phyloP scores from a whole-genome alignment of 345 rosid species.

The Gynandropsis gynandra region DNA sequence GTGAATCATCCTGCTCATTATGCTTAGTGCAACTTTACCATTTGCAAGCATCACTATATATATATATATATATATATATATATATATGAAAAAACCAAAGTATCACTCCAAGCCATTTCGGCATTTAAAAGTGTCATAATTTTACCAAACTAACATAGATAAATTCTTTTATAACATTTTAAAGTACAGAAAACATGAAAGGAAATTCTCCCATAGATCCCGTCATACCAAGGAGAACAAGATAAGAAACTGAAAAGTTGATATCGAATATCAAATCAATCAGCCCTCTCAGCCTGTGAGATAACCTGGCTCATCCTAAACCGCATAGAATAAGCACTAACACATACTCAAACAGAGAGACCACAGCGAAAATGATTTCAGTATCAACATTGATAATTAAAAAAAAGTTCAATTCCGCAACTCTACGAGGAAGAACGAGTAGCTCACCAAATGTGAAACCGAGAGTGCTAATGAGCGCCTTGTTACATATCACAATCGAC shows the following conservation, averaged over 20 bases:
- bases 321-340: not conserved
- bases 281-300: not conserved
- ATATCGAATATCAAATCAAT: constrained; percentile 1
- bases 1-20: constrained; percentile 8
- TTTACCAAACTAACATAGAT: not conserved
- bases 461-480: constrained; percentile 96
- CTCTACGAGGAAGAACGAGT: not conserved
- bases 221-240: not conserved
- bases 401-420: not conserved
- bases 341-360: constrained; percentile 4
- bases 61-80: constrained; percentile 1
- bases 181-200: not conserved
- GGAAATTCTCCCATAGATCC: constrained; percentile 4
- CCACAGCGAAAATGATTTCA: not conserved
- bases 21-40: constrained; percentile 1
- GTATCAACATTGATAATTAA: constrained; percentile 6
- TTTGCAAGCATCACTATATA: constrained; percentile 6
- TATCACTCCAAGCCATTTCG: not conserved
- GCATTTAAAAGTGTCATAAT: constrained; percentile 6
- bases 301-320: constrained; percentile 1
- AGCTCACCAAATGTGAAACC: constrained; percentile 84
- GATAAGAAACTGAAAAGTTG: constrained; percentile 3
- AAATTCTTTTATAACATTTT: not conserved
- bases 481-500: constrained; percentile 97
- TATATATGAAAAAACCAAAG: constrained; percentile 3